phyloP scores from a whole-genome alignment of 306 rosid species.

The Vigna angularis region DNA sequence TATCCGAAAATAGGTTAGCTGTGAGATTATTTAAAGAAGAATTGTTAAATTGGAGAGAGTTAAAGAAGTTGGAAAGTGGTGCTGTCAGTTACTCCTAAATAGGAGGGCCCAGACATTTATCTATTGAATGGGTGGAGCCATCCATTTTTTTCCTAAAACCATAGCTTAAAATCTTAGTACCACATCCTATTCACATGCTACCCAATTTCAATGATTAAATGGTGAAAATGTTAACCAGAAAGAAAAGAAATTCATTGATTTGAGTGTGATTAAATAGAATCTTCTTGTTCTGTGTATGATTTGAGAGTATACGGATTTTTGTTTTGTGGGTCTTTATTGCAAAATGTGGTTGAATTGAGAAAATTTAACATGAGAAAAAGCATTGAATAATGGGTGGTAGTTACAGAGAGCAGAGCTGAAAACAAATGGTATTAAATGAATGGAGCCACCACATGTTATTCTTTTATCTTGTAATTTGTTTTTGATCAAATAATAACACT shows the following conservation, averaged over 20 bases:
- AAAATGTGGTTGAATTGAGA: background rate
- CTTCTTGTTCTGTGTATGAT: no score
- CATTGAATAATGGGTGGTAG: background rate
- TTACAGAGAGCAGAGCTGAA: constrained; percentile 19
- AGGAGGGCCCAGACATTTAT: constrained; percentile 41
- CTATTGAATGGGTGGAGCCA: constrained; percentile 52
- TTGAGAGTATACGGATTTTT: background rate
- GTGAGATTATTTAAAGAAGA: background rate
- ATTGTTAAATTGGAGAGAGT: background rate
- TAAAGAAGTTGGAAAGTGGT: background rate
- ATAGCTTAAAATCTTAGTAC: background rate
- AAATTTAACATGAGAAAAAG: background rate
- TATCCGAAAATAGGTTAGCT: background rate
- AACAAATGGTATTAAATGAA: constrained; percentile 30
- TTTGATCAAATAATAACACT: constrained; percentile 4
- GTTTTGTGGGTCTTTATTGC: background rate
- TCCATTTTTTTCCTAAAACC: background rate
- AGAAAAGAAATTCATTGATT: background rate
- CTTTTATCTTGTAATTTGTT: background rate
- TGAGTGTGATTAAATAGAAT: no score
- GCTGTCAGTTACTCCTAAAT: constrained; percentile 7
- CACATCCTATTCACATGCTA: background rate
- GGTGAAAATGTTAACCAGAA: background rate
- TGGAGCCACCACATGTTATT: constrained; percentile 40
- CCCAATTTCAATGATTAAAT: background rate